Conservation (phyloP, 805 yeast genomes). For the Metschnikowia rubicola region DNA sequence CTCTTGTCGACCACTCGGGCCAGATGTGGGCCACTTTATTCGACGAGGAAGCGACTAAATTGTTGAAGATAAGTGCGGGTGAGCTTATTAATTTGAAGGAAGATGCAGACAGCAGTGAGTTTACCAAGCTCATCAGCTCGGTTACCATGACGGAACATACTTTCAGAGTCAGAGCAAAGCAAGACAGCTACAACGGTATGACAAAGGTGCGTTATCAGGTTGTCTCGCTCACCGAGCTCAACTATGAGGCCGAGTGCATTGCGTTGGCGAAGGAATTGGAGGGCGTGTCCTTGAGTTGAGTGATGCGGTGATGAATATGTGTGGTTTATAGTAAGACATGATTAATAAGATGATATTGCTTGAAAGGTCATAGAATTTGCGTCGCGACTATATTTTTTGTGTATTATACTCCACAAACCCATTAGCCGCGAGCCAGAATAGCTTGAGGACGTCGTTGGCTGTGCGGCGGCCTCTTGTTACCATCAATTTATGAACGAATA, state of each 20-base stretch:
- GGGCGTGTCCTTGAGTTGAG: conserved; percentile 5
- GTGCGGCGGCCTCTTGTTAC: conserved; percentile 64
- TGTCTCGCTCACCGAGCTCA: conserved; percentile 48
- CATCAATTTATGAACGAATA: conserved; percentile 51
- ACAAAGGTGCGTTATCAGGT: conserved; percentile 74
- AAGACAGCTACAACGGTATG: conserved; percentile 78
- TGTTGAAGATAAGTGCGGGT: conserved; percentile 66
- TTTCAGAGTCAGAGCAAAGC: conserved; percentile 77
- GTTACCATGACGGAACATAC: conserved; percentile 64
- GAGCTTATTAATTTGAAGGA: conserved; percentile 47
- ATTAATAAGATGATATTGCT: neutral
- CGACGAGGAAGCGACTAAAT: conserved; percentile 73
- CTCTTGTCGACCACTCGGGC: conserved; percentile 77
- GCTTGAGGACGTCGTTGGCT: conserved; percentile 54
- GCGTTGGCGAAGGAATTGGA: conserved; percentile 46
- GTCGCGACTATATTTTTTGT: neutral
- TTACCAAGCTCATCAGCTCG: conserved; percentile 43
- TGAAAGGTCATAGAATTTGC: no score
- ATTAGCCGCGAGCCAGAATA: conserved; percentile 63
- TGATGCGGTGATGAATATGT: neutral
- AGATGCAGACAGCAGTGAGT: conserved; percentile 39
- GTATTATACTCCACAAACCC: conserved; percentile 45
- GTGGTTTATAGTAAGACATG: neutral
- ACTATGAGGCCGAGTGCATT: conserved; percentile 59
- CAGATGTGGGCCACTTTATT: conserved; percentile 84